Evolutionary conservation across 78 protist species (phyloP).

Genomic region (Dictyostelium capitatum): DNA sequence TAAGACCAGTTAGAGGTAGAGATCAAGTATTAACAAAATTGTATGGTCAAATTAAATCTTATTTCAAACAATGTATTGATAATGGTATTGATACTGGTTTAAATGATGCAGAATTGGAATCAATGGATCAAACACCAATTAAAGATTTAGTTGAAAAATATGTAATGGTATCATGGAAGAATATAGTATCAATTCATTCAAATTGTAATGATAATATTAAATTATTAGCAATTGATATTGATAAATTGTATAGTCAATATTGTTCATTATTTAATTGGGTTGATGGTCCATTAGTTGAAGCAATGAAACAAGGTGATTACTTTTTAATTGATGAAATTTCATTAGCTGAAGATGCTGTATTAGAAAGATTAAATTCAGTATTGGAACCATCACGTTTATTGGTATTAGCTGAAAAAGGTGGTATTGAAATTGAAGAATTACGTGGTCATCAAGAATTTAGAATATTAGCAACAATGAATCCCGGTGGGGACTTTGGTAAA

Average conservation of each 20-base stretch:
- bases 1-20: constrained; percentile 96
- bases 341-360: constrained; percentile 99
- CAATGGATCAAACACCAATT: constrained; percentile 11
- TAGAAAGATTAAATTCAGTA: constrained; percentile 99
- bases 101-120: neutral
- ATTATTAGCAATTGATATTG: neutral
- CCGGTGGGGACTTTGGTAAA: constrained; percentile 99
- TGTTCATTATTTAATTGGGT: constrained; percentile 95
- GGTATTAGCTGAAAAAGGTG: constrained; percentile 95
- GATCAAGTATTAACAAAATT: constrained; percentile 24
- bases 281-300: constrained; percentile 98
- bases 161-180: neutral
- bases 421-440: constrained; percentile 76
- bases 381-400: constrained; percentile 97
- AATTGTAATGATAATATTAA: neutral
- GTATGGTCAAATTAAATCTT: neutral
- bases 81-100: neutral
- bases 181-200: neutral
- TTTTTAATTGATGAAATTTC: constrained; percentile 98
- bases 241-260: constrained; percentile 33
- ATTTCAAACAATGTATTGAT: neutral
- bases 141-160: constrained; percentile 1
- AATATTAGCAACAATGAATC: constrained; percentile 99
- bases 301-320: constrained; percentile 96
- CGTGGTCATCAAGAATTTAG: constrained; percentile 87